Evolutionary conservation across 2,329 filamentous ascomycete genomes (phyloP), one percentile per base, ranked within the genome.

Genomic region (Penicillium griseofulvum): DNA sequence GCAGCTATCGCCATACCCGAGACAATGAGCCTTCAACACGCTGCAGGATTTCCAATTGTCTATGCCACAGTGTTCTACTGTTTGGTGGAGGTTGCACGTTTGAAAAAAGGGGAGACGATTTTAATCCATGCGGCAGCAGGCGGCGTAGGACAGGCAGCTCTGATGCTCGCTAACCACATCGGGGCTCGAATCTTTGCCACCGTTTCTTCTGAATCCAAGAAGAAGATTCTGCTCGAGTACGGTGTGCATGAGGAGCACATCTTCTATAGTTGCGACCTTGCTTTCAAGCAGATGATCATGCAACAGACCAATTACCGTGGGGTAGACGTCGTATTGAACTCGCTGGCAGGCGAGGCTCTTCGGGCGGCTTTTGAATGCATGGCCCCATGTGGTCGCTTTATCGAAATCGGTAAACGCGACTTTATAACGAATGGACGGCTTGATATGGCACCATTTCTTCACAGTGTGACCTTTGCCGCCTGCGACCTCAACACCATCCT

Each of bases 391-490:
- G 41, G 41, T 43, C 41, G 41, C 5, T 43, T 43, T 10, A 43
- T 43, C 22, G 41, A 29, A 11, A 43, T 43, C 17, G 41, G 41
- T 11, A 43, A 43, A 43, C 22, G 11, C 12, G 19, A 46, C 22
- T 19, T 52, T 26, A 16, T 26, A 29, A 26, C n/a, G 5, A 24
- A 26, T 9, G 24, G 41, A 14, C 28, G 29, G 5, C 49, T 52
- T 16, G 41, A 45, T 24, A 52, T 52, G 49, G 37, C 31, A 38
- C 49, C 49, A 12, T 52, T 52, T 22, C 14, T 37, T 9, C 9
- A 31, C 6, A 52, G 45, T 33, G 22, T 46, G 41, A 46, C 49
- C 14, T 52, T 52, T 26, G 31, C 42, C 16, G 41, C 29, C n/a
- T 29, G 45, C 7, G 49, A 52, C 9, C 29, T 14, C 17, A 49